Evolutionary conservation across 169 alveolate species (phyloP), one percentile per base, ranked within the genome.

Genomic region (Plasmodium billcollinsi): DNA sequence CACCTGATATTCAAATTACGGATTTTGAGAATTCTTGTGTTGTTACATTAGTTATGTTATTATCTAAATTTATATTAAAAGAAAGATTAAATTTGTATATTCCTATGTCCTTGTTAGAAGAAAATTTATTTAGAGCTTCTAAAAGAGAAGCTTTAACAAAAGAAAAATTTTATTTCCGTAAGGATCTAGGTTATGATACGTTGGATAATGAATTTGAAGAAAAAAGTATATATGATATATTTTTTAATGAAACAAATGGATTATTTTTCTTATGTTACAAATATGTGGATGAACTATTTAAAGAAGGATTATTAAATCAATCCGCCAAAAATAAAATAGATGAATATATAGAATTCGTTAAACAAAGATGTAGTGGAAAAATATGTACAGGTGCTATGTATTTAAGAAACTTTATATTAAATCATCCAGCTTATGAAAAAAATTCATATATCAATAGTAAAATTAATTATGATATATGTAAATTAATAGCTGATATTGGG

Each of bases 1-100:
- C 99, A 0, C 97, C 97, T 92, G 99, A 98, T 90, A 91, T 97
- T 20, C 98, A 98, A 88, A 88, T 98, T 49, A 96, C 99, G 11
- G 99, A 98, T 54, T 97, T 93, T 86, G 99, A 98, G 91, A 98
- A 98, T 75, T 94, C 97, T 0, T 96, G 98, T 45, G 95, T 97
- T 85, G 91, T 97, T 18, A 85, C 96, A 26, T 89, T 94, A 62
- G 88, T 96, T 7, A 89, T 96, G 43, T 85, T 94, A 29, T 63
- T 96, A 15, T 96, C 94, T 20, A 86, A 88, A 88, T 94, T 96
- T 63, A 73, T 97, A 50, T 61, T 96, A 72, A 83, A 91, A 66
- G 94, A 94, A 67, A 91, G 93, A n/a, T 74, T 96, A 67, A 97
- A 97, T 86, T 96, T 98, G 76, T 93, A 96, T 61, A 96, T 98